Evolutionary conservation across 1,139 yeast species (phyloP).

Genomic region (Taiozyma sp.): DNA sequence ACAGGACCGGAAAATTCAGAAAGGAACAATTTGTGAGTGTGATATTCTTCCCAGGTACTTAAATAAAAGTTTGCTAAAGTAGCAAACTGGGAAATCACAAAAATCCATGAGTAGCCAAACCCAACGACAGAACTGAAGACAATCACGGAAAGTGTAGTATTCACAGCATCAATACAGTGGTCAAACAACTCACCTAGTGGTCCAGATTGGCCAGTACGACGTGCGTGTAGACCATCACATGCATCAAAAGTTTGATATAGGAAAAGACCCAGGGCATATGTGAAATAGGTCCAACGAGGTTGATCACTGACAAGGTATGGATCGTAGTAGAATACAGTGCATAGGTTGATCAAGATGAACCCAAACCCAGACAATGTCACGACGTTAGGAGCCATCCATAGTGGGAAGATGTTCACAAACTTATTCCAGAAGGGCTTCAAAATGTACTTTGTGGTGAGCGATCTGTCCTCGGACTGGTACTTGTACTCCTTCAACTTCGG

Average conservation of each 20-base stretch:
- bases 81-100: constrained; percentile 67
- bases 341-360: constrained; percentile 60
- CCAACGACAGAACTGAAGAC: constrained; percentile 70
- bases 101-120: constrained; percentile 61
- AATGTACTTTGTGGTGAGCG: constrained; percentile 66
- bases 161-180: constrained; percentile 88
- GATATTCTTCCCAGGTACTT: constrained; percentile 95
- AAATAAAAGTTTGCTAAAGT: constrained; percentile 77
- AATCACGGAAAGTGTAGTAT: constrained; percentile 74
- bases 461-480: constrained; percentile 77
- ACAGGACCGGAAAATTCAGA: constrained; percentile 91
- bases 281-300: constrained; percentile 80
- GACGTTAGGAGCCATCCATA: constrained; percentile 84
- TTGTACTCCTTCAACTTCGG: constrained; percentile 63
- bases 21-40: constrained; percentile 77
- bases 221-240: constrained; percentile 92
- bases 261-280: constrained; percentile 80
- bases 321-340: constrained; percentile 65
- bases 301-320: constrained; percentile 54
- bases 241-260: constrained; percentile 96
- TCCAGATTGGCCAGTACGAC: constrained; percentile 88
- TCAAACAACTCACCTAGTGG: constrained; percentile 94
- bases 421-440: constrained; percentile 68
- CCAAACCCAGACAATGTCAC: constrained; percentile 75
- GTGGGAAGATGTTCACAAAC: constrained; percentile 72